Percentiles rank a stretch among this genome's conserved stretches.
Evolutionary conservation across 805 yeast genomes (phyloP).

Genomic region (Myxozyma mucilagina): DNA sequence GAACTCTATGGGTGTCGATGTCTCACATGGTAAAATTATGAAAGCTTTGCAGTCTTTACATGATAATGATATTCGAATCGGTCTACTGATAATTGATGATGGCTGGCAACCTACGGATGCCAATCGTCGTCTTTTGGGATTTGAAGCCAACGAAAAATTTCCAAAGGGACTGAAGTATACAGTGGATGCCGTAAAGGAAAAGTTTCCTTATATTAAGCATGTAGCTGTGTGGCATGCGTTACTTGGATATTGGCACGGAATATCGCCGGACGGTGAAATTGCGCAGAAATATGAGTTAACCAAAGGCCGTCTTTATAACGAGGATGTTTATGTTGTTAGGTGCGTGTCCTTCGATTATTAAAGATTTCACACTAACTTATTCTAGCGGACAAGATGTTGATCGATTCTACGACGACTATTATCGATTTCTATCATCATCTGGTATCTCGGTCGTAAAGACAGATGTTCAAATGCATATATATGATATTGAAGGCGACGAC

Average conservation of each 20-base stretch:
- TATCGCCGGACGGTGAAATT: constrained; percentile 33
- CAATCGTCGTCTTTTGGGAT: constrained; percentile 32
- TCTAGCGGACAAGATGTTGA: constrained; percentile 24
- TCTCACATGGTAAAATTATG: constrained; percentile 33
- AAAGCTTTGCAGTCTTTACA: constrained; percentile 34
- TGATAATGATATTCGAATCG: constrained; percentile 30
- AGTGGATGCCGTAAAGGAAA: constrained; percentile 30
- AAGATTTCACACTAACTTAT: neutral
- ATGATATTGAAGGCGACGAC: constrained; percentile 30
- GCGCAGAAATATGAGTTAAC: constrained; percentile 28
- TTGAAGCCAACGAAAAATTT: constrained; percentile 35
- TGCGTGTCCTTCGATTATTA: neutral
- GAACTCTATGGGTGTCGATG: constrained; percentile 37
- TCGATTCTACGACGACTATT: constrained; percentile 36
- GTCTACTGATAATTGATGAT: constrained; percentile 38
- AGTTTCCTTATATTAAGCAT: constrained; percentile 35
- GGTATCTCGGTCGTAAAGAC: constrained; percentile 38
- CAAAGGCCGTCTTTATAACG: constrained; percentile 13
- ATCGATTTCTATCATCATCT: constrained; percentile 31
- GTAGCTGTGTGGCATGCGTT: constrained; percentile 42
- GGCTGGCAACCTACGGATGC: constrained; percentile 38
- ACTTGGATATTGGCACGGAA: constrained; percentile 40
- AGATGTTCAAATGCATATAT: constrained; percentile 36
- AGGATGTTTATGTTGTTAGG: constrained; percentile 20
- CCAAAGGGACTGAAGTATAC: constrained; percentile 38